These are phyloP conservation scores for Aspergillus melleus DNA, from an alignment of 2,329 filamentous ascomycete species.

Conservation along the genomic window DNA sequence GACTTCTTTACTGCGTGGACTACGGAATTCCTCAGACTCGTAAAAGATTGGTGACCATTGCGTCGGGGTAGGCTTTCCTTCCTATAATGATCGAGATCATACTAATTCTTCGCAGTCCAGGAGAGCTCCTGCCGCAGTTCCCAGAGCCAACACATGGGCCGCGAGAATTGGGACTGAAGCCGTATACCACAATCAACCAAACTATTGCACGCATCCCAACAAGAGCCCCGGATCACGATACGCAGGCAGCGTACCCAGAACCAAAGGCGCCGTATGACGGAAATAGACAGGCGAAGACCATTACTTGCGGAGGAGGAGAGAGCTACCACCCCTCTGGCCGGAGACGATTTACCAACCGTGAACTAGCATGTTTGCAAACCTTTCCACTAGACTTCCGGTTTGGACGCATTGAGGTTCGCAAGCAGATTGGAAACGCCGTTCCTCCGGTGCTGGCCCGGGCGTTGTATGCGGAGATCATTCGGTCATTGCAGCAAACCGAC, in stretches of 20 bases:
- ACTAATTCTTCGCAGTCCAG: constrained; percentile 56
- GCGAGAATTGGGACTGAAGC: constrained; percentile 29
- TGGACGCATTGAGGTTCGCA: constrained; percentile 39
- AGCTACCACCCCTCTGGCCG: constrained; percentile 67
- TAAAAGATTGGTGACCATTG: constrained; percentile 53
- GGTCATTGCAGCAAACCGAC: constrained; percentile 40
- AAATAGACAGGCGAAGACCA: constrained; percentile 54
- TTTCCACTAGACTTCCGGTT: constrained; percentile 67
- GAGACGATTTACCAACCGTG: constrained; percentile 65
- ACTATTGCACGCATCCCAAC: constrained; percentile 43
- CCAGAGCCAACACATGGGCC: constrained; percentile 60
- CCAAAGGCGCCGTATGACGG: constrained; percentile 46
- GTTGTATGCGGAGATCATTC: constrained; percentile 40
- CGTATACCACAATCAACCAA: constrained; percentile 43
- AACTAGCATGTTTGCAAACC: constrained; percentile 68
- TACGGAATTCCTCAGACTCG: constrained; percentile 54
- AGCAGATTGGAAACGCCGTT: constrained; percentile 79
- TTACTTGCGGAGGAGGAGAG: constrained; percentile 63
- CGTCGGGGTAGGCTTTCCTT: constrained; percentile 48
- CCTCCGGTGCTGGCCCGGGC: constrained; percentile 55
- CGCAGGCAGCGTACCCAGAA: constrained; percentile 23
- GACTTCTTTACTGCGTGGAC: constrained; percentile 52
- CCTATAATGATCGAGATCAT: not conserved
- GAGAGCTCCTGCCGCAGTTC: constrained; percentile 67
- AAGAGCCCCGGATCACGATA: constrained; percentile 45